A percentile compares a stretch with the other conserved stretches of the same genome.
phyloP scores from a whole-genome alignment of 176 grass and related monocot genomes.

The Hordeum marinum region DNA sequence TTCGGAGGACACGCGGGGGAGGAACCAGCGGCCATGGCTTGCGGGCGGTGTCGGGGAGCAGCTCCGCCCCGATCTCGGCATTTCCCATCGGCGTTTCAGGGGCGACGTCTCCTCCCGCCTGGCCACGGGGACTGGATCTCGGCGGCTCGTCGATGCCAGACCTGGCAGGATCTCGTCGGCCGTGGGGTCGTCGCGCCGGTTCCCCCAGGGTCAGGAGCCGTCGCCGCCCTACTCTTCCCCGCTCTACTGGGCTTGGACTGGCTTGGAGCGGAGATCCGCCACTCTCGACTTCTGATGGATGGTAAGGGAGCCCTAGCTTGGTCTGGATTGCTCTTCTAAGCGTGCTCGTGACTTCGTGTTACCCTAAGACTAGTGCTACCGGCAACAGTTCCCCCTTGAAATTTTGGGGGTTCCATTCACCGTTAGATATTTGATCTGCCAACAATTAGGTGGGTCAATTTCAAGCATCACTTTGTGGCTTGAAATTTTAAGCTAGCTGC shows the following conservation, averaged over 20 bases:
- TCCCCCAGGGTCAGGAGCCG: not conserved
- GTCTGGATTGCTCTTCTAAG: not conserved
- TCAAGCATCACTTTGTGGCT: too few species aligned
- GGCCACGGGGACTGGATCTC: slow-evolving; percentile 24
- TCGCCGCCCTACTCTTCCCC: not conserved
- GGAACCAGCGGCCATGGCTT: not conserved
- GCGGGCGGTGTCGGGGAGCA: not conserved
- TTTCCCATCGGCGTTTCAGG: not conserved
- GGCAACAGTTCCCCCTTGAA: not conserved
- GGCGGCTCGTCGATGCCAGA: not conserved
- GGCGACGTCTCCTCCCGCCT: not conserved
- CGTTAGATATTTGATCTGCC: too few species aligned
- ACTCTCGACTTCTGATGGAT: slow-evolving; percentile 13
- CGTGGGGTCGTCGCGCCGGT: not conserved
- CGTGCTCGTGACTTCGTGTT: not conserved
- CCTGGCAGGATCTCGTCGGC: not conserved
- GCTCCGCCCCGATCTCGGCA: too few species aligned
- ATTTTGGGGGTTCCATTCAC: not conserved
- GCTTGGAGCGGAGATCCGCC: slow-evolving; percentile 35
- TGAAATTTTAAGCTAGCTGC: too few species aligned
- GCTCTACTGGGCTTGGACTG: slow-evolving; percentile 11
- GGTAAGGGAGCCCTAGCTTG: slow-evolving; percentile 37
- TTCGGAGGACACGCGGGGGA: not conserved
- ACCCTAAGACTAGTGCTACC: not conserved
- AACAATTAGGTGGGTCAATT: too few species aligned